Conservation (phyloP, 129 eudicot species). For the Apium graveolens region DNA sequence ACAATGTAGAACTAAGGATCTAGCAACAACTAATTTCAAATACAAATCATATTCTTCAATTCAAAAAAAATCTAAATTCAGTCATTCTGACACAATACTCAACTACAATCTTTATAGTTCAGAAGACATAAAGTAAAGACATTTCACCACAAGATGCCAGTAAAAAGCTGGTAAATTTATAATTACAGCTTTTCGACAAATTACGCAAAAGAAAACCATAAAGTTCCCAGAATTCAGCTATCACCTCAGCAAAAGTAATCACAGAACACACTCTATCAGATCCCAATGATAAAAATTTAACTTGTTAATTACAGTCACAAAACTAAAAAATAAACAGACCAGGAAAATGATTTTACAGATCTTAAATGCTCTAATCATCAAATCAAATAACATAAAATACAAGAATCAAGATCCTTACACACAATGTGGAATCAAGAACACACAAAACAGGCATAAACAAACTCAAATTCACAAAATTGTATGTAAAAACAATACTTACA, state of each 20-base stretch:
- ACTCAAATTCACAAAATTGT: not conserved
- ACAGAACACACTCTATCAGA: not conserved
- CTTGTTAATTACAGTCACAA: not conserved
- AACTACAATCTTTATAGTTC: not conserved
- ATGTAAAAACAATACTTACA: not conserved
- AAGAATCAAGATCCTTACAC: not conserved
- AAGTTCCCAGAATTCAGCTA: not conserved
- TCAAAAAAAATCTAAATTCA: not conserved
- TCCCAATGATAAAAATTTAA: not conserved
- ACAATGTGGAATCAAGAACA: not conserved
- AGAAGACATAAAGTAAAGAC: constrained; percentile 7
- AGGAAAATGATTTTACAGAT: not conserved
- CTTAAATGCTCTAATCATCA: not conserved
- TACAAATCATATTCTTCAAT: not conserved
- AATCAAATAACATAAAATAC: not conserved
- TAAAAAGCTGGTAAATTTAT: not conserved
- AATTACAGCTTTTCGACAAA: not conserved
- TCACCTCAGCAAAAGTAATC: not conserved
- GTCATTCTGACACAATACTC: not conserved
- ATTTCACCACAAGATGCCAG: not conserved
- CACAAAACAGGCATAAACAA: not conserved
- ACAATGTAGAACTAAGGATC: not conserved
- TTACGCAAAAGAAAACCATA: not conserved
- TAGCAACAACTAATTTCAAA: not conserved
- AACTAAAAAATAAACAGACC: not conserved